Conservation (phyloP, 805 yeast genomes). For the Jamesozyma spencerorum region DNA sequence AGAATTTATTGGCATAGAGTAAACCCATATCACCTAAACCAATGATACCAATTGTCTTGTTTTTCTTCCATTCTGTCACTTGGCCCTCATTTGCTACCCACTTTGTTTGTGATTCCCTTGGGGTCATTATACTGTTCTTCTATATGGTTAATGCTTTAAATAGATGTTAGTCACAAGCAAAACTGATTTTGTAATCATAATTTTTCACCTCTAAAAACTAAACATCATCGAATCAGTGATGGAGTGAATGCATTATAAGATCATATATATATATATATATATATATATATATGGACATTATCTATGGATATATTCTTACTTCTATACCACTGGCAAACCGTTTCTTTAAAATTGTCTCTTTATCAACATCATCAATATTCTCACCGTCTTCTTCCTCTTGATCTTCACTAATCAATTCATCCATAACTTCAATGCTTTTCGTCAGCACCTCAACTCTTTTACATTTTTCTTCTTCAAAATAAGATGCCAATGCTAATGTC, state of each 20-base stretch:
- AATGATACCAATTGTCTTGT: slow-evolving; percentile 73
- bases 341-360: slow-evolving; percentile 26
- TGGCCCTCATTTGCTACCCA: neutral
- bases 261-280: neutral
- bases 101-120: too few relatives aligned
- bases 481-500: slow-evolving; percentile 51
- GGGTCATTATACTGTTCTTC: too few relatives aligned
- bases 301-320: slow-evolving; percentile 29
- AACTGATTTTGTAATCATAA: slow-evolving; percentile 3
- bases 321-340: slow-evolving; percentile 38
- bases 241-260: neutral
- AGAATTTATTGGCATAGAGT: slow-evolving; percentile 69
- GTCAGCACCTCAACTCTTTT: slow-evolving; percentile 53
- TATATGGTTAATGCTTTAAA: too few relatives aligned
- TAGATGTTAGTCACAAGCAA: neutral
- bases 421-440: slow-evolving; percentile 57
- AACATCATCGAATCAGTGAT: too few relatives aligned
- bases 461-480: slow-evolving; percentile 44
- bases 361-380: slow-evolving; percentile 27
- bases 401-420: slow-evolving; percentile 42
- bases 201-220: neutral
- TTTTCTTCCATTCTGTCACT: slow-evolving; percentile 30
- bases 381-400: slow-evolving; percentile 25
- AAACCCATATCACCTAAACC: slow-evolving; percentile 97
- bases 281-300: neutral